Evolutionary conservation across 139 green algal genomes (phyloP).

Genomic region (Tetratostichococcus sp.): DNA sequence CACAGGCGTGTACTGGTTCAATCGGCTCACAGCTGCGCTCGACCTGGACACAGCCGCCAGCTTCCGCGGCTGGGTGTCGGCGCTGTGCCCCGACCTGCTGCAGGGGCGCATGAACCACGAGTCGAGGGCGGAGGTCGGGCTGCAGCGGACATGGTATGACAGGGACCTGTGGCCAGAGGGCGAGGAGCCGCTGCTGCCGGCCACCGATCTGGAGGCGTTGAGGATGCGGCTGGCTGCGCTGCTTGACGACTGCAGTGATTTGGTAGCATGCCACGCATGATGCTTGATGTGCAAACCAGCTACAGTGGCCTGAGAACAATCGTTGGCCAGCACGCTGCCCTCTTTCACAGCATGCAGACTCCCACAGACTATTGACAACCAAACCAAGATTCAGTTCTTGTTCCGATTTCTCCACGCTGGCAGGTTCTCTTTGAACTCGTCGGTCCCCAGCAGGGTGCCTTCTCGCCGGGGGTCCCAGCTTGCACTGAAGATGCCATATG

Average conservation of each 20-base stretch:
- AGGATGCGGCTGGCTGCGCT: slow-evolving; percentile 2
- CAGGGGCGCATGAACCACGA: slow-evolving; percentile 40
- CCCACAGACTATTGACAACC: not conserved
- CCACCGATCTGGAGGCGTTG: not conserved
- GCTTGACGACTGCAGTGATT: not conserved
- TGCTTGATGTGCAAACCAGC: too few species aligned
- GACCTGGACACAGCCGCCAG: slow-evolving; percentile 15
- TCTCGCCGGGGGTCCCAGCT: slow-evolving; percentile 57
- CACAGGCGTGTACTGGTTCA: slow-evolving; percentile 72
- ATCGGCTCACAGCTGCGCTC: slow-evolving; percentile 41
- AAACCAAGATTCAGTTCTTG: not conserved
- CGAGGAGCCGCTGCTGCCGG: not conserved
- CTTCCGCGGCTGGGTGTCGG: slow-evolving; percentile 36
- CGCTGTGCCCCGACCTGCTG: slow-evolving; percentile 52
- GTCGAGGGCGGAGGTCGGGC: slow-evolving; percentile 18
- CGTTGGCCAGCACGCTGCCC: too few species aligned
- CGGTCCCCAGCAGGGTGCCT: slow-evolving; percentile 42
- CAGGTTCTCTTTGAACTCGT: slow-evolving; percentile 56
- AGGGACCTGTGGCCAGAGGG: not conserved
- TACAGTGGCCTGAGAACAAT: too few species aligned
- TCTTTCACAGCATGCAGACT: too few species aligned
- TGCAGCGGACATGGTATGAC: slow-evolving; percentile 22
- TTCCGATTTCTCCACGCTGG: slow-evolving; percentile 35
- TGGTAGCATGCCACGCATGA: not conserved
- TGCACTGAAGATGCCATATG: slow-evolving; percentile 65